Percentiles rank a stretch among this genome's conserved stretches.
These are phyloP conservation scores for Cokeromyces recurvatus DNA, from an alignment of 371 early-diverging fungal genomes.

Conservation along the genomic window DNA sequence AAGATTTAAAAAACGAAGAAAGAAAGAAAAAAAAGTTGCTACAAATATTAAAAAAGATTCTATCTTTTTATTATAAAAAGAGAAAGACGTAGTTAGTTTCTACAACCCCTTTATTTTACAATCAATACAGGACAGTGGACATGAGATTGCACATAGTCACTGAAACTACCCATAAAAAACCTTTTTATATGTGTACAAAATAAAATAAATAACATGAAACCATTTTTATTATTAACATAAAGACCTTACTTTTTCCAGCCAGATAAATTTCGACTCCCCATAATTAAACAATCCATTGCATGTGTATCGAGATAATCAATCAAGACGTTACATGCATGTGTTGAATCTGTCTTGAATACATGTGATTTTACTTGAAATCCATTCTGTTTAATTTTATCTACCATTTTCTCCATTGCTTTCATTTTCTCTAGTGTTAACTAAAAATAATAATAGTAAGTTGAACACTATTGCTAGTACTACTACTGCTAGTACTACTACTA, in stretches of 20 bases:
- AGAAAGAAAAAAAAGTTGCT: too few species aligned
- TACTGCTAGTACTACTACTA: too few species aligned
- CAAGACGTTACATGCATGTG: constrained; percentile 29
- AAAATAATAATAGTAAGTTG: too few species aligned
- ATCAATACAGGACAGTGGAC: constrained; percentile 47
- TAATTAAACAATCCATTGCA: constrained; percentile 34
- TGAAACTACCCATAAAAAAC: constrained; percentile 48
- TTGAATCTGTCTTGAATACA: constrained; percentile 25
- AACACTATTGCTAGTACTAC: too few species aligned
- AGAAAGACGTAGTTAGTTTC: too few species aligned
- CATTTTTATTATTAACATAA: neutral
- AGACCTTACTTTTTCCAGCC: constrained; percentile 42
- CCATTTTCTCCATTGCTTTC: constrained; percentile 16
- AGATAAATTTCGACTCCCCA: constrained; percentile 47
- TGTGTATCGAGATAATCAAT: constrained; percentile 33
- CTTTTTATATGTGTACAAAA: too few species aligned
- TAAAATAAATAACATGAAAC: neutral
- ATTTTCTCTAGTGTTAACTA: constrained; percentile 17
- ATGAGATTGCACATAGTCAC: constrained; percentile 42
- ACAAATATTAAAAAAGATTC: too few species aligned
- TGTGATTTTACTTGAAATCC: constrained; percentile 14
- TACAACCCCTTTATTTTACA: constrained; percentile 40
- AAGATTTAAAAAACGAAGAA: too few species aligned
- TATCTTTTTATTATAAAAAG: too few species aligned
- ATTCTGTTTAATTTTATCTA: constrained; percentile 3